These are phyloP conservation scores for Colletotrichum sojae DNA, from an alignment of 2,329 filamentous ascomycete genomes.

Conservation along the genomic window DNA sequence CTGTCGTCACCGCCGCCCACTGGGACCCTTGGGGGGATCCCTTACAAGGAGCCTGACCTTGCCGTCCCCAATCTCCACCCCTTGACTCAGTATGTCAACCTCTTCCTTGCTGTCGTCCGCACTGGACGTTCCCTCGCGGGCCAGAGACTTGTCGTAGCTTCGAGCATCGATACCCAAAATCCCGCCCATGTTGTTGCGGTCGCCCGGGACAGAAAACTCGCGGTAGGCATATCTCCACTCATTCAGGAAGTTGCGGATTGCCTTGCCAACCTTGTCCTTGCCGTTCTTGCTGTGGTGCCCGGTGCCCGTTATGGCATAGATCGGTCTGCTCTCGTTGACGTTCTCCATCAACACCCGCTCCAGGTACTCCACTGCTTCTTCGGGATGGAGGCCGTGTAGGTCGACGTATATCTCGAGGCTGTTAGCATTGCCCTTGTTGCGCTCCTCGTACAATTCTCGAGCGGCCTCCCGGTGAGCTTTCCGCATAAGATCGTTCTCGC, in stretches of 20 bases:
- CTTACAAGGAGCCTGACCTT: slow-evolving; percentile 76
- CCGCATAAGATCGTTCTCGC: slow-evolving; percentile 97
- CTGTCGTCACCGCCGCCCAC: slow-evolving; percentile 59
- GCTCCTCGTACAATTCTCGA: slow-evolving; percentile 91
- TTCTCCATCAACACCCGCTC: slow-evolving; percentile 91
- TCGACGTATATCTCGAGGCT: slow-evolving; percentile 90
- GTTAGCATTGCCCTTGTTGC: slow-evolving; percentile 77
- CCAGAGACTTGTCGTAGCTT: slow-evolving; percentile 75
- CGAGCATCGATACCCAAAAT: slow-evolving; percentile 78
- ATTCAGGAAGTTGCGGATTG: slow-evolving; percentile 89
- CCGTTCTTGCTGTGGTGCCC: slow-evolving; percentile 99
- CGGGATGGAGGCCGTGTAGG: slow-evolving; percentile 97
- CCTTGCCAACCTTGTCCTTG: slow-evolving; percentile 98
- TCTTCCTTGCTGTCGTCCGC: slow-evolving; percentile 60
- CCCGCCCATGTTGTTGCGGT: slow-evolving; percentile 85
- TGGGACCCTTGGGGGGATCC: slow-evolving; percentile 71
- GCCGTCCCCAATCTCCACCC: slow-evolving; percentile 77
- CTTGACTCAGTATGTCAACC: slow-evolving; percentile 73
- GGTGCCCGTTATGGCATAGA: slow-evolving; percentile 97
- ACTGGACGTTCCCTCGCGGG: slow-evolving; percentile 59
- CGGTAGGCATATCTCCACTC: slow-evolving; percentile 97
- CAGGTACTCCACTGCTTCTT: slow-evolving; percentile 95
- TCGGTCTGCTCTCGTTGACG: slow-evolving; percentile 77
- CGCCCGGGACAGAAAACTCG: slow-evolving; percentile 97
- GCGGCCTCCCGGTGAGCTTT: slow-evolving; percentile 97